Conservation (phyloP, 1,139 yeast genomes). For the Debaryomyces coudertii region DNA sequence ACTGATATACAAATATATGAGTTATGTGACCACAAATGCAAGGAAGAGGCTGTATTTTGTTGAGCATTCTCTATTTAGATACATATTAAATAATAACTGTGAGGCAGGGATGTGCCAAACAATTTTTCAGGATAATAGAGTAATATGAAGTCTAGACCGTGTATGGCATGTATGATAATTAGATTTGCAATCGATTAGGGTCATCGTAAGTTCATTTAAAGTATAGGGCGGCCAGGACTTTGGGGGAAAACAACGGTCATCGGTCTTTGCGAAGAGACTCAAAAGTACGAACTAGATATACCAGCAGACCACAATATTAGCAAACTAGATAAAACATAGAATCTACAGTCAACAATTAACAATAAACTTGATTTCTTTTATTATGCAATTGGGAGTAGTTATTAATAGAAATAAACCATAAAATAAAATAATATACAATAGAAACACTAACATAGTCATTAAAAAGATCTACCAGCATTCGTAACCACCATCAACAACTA, state of each 20-base stretch:
- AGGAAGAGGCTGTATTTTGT: background rate
- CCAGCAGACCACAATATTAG: too few species aligned
- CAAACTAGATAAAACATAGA: background rate
- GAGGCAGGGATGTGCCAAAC: too few species aligned
- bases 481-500: constrained; percentile 55
- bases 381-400: constrained; percentile 7
- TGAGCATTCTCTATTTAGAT: too few species aligned
- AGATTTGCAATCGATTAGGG: background rate
- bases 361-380: background rate
- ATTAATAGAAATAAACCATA: constrained; percentile 5
- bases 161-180: background rate
- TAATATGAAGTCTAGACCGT: background rate
- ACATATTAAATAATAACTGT: too few species aligned
- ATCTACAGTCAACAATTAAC: background rate
- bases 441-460: background rate
- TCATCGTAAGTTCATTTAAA: background rate
- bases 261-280: too few species aligned
- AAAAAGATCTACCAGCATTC: constrained; percentile 34
- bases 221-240: background rate
- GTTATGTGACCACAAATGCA: background rate
- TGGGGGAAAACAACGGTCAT: background rate
- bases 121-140: background rate
- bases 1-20: background rate
- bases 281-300: too few species aligned
- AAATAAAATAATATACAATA: constrained; percentile 7